Evolutionary conservation across 2,329 filamentous ascomycete genomes (phyloP), one percentile per base, ranked within the genome.

Genomic region (Aspergillus fijiensis): DNA sequence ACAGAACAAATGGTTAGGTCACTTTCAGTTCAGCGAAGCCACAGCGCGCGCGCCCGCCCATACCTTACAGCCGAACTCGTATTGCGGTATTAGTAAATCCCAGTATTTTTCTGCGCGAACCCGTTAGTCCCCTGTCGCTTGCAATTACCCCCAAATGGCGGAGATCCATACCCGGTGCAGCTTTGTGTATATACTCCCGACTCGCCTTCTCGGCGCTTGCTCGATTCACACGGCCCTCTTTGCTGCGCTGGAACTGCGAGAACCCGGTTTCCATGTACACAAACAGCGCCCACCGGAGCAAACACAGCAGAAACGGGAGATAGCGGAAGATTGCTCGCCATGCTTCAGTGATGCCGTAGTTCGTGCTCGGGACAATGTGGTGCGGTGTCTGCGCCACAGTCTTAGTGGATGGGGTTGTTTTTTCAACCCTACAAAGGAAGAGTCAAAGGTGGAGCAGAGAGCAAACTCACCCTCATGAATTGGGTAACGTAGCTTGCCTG

Each of bases 41-140:
- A 35, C 33, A 35, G 27, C 27, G 27, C 27, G 12, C 33, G 3
- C 33, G 33, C 33, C 33, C 33, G 21, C 23, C 48, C 52, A 10
- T 57, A 68, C 66, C 55, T 63, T 67, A 57, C 66, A 68, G 53
- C 66, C 66, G 35, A 66, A 62, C 14, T 68, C 63, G 25, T 65
- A 66, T 33, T 25, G 62, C 11, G 65, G 66, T 9, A 62, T 60
- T 2, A 68, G 49, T 0, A 67, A 48, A 11, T 61, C 33, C 66
- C 66, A 68, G 45, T 66, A 67, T 57, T 55, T 25, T 49, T 60
- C 64, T 63, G 35, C 19, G 2, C 2, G 12, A 2, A 33, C 16
- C n/a, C 35, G 27, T 54, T 31, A 49, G 50, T 29, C 27, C 27
- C 27, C 25, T 14, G 9, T 4, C 12, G 3, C 10, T 10, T 49